Base-by-base conservation (phyloP, 257 asterid genomes). In the Apocynum venetum region DNA sequence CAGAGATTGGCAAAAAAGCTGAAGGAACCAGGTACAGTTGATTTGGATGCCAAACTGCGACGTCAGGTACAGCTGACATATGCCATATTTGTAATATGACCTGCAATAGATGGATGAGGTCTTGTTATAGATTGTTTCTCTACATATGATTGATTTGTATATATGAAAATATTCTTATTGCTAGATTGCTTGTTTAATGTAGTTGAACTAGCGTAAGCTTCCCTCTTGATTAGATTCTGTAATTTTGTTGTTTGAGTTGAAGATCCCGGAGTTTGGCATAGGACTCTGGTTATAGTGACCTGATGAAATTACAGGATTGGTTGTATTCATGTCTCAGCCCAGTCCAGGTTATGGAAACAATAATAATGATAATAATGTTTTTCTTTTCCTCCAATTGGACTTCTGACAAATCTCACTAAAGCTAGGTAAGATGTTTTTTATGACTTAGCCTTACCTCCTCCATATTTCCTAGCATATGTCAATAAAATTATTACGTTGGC, bases 51-150 rank as follows among this genome's bases (percentile, higher is more conserved):
- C 79, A 88, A 86, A 82, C 82, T 86, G 53, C 88, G 98, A 53
- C 97, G 98, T 4, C 96, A 91, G 98, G 99, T 95, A 88, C 80
- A 52, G 53, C 79, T 46, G 85, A 77, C 38, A 11, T 38, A 20
- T 17, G 51, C 31, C 49, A 19, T n/a, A 8, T 63, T 31, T 71
- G 36, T 57, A 9, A 46, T 73, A 2, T 40, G 10, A 43, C 44
- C 57, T 46, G 41, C 51, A 72, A 52, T 52, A 8, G 15, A 11
- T 49, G 43, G 35, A 38, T 31, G 44, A 14, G 36, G 53, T 77
- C 19, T 46, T 48, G 19, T 38, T 52, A 41, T 57, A 36, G 17
- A 20, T 71, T 31, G 8, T 49, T 71, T 71, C 12, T 36, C 70
- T 49, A 19, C 46, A 13, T 5, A 76, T 17, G 44, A 35, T 49